Base-by-base conservation (phyloP, 805 yeast species). In the Saccharomycopsis malanga region DNA sequence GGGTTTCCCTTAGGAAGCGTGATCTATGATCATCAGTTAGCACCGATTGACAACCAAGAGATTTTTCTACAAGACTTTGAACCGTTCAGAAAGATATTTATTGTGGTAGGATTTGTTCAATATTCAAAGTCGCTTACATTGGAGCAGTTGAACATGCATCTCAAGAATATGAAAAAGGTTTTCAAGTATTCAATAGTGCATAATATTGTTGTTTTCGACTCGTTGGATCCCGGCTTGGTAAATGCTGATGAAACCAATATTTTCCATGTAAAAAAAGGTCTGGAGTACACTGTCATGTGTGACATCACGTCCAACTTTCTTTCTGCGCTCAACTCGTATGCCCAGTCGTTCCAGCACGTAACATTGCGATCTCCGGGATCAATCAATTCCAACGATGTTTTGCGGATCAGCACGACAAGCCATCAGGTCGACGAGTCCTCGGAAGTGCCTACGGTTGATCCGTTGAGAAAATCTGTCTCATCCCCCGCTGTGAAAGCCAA, bases 11-110 rank as follows among this genome's bases (percentile, higher is more conserved):
- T 73, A 42, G 98, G 98, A 0, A 66, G 82, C 42, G 63, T 91
- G 1, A 61, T 79, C 12, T 85, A 74, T 57, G 80, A 79, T 47
- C 77, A 78, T 53, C 62, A 64, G 10, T 62, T 73, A 1, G 56
- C 73, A 0, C 58, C 65, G 4, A 67, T 73, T 1, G 81, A 77
- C 46, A 71, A 70, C n/a, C 79, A 77, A 35, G 72, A 83, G 23
- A 63, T 80, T 4, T 81, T 83, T 45, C 67, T 91, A 36, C 86
- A 83, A 55, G 98, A 91, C 62, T 79, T 91, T 53, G 97, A 93
- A 64, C 95, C 96, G 1, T 87, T 76, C 63, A 66, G 97, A 44
- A 87, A 87, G 58, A 77, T 84, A 0, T 76, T 87, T 55, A 70
- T 82, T 5, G 79, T 81, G 4, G 60, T 78, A 39, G 83, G 79